Evolutionary conservation across 2,329 filamentous ascomycete genomes (phyloP), one percentile per base, ranked within the genome.

Genomic region (Fusarium udum): DNA sequence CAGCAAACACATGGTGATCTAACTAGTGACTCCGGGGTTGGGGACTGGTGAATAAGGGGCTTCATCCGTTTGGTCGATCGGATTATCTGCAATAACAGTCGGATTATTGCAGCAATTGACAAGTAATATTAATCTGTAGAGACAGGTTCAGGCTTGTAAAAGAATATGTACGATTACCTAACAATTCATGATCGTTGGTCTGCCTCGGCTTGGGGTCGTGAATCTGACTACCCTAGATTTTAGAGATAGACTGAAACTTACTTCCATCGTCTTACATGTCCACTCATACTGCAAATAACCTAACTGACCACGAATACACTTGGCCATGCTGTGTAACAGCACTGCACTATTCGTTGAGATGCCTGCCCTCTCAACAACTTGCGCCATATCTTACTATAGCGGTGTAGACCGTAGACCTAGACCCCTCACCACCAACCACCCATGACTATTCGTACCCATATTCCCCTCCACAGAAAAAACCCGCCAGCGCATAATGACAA

Each of bases 391-490:
- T 36, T 36, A 15, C 32, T 40, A 45, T 64, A 65, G 63, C 63
- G 63, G 63, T 66, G 63, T 65, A 65, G 62, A 65, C 58, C 26
- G 62, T 55, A 53, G 62, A 64, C 58, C 43, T 39, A 61, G 63
- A 66, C 63, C 63, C 63, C 63, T 66, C 63, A 63, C 53, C 53
- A 39, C 52, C 37, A 56, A 32, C 52, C 52, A 58, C 56, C 56
- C 56, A 51, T 26, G 55, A 49, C 63, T 40, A 7, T 58, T 40
- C 40, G 42, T 53, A 65, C 61, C 61, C 61, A 66, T 66, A 66
- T 58, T 66, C 61, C 61, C 64, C 64, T 66, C 64, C 64, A 66
- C 61, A 66, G 61, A 49, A 66, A 66, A 66, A 66, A 66, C 24
- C 39, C 55, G 40, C 56, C 61, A 66, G 16, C 63, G 53, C 63